These are phyloP conservation scores for Amniculicola lignicola DNA, from an alignment of 495 filamentous ascomycete species.

Conservation along the genomic window DNA sequence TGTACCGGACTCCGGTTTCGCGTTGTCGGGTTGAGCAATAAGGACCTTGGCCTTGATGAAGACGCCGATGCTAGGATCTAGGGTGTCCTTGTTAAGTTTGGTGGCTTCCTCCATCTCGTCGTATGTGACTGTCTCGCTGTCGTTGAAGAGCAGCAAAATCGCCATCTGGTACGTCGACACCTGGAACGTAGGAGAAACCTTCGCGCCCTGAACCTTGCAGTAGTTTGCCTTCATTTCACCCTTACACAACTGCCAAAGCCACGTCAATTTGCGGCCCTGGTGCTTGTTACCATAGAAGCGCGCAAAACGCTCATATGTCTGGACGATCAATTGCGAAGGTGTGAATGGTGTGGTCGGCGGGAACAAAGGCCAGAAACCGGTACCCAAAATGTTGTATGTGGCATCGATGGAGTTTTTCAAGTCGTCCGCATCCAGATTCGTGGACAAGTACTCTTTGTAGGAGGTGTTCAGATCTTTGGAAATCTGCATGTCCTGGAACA, in stretches of 20 bases:
- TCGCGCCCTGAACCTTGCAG: slow-evolving; percentile 63
- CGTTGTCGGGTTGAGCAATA: slow-evolving; percentile 61
- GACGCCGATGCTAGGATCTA: slow-evolving; percentile 80
- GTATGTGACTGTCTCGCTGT: slow-evolving; percentile 78
- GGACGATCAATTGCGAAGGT: slow-evolving; percentile 77
- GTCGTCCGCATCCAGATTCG: slow-evolving; percentile 57
- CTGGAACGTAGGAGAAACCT: slow-evolving; percentile 93
- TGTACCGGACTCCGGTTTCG: slow-evolving; percentile 72
- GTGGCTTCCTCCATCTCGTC: slow-evolving; percentile 82
- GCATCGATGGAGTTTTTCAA: slow-evolving; percentile 65
- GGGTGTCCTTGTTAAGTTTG: slow-evolving; percentile 68
- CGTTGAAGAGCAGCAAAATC: slow-evolving; percentile 93
- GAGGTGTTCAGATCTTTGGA: slow-evolving; percentile 91
- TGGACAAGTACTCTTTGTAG: slow-evolving; percentile 70
- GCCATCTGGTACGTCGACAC: slow-evolving; percentile 98
- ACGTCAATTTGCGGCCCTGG: slow-evolving; percentile 90
- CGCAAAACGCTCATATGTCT: slow-evolving; percentile 83
- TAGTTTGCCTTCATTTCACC: slow-evolving; percentile 95
- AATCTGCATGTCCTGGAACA: slow-evolving; percentile 99
- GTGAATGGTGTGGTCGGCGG: slow-evolving; percentile 81
- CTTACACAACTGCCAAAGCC: slow-evolving; percentile 98
- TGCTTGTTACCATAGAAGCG: slow-evolving; percentile 95
- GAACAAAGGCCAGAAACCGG: slow-evolving; percentile 93
- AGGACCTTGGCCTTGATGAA: slow-evolving; percentile 90
- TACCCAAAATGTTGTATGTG: slow-evolving; percentile 84